Base-by-base conservation (phyloP, 768 basidiomycete genomes). In the Dentipellis fragilis region DNA sequence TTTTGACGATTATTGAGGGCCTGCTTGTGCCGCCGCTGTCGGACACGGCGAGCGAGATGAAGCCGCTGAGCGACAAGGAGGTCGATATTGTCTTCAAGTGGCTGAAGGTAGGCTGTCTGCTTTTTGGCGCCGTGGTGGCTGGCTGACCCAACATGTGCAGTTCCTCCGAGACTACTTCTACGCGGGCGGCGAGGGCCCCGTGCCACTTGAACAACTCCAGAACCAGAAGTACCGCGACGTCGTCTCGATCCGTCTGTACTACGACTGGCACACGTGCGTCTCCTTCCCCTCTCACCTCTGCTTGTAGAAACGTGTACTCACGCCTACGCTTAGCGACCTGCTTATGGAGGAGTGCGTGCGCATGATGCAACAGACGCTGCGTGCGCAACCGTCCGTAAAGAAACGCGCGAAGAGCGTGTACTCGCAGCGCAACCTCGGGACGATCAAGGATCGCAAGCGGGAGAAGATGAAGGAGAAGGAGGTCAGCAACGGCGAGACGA, bases 71-170 rank as follows among this genome's bases (percentile, higher is more conserved):
- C 23, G 96, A 98, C 64, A 94, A 95, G 71, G 96, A 97, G 72
- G 89, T 98, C 38, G 96, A 98, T 67, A 87, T 97, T 57, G 95
- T 94, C n/a, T 92, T 97, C 74, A 95, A 93, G 68, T 97, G 96
- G 92, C 68, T 98, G 54, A 94, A 93, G 83, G 93, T 89, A 55
- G 16, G 69, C 58, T 38, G 14, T 7, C 5, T 5, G n/a, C 12
- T 9, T 45, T 23, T 39, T 47, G 29, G 56, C 16, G 29, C 29
- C 29, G 29, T 29, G 6, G 29, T 6, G 29, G 29, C 29, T 29
- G 29, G 29, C 29, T 29, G 29, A 56, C 34, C 55, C 37, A 57
- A 47, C 16, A 17, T 47, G 34, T 59, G 3, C 58, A 95, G 91
- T 97, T 97, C 75, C 65, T 99, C 67, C 76, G 87, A 55, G 91